These are phyloP conservation scores for Marvania coccoides DNA, from an alignment of 139 green algal species.

Conservation along the genomic window DNA sequence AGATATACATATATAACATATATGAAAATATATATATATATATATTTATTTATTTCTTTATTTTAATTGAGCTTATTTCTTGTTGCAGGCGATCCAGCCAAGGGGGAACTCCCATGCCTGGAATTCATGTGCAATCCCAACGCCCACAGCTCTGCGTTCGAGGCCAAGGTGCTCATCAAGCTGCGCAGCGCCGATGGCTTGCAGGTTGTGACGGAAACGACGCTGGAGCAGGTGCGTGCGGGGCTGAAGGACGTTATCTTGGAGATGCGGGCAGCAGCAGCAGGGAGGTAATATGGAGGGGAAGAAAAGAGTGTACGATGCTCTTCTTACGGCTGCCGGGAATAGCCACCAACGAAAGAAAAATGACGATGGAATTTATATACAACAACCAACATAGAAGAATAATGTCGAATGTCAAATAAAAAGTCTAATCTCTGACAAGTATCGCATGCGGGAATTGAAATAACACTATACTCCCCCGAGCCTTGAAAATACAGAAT, in stretches of 20 bases:
- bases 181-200: slow-evolving; percentile 37
- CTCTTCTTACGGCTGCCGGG: too few species aligned
- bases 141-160: slow-evolving; percentile 58
- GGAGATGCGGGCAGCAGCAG: neutral
- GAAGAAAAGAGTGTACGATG: too few species aligned
- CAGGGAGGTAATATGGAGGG: neutral
- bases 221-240: neutral
- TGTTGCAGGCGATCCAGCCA: slow-evolving; percentile 5
- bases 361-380: too few species aligned
- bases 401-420: too few species aligned
- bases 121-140: slow-evolving; percentile 82
- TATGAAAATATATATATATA: neutral
- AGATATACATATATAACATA: too few species aligned
- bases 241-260: neutral
- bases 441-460: too few species aligned
- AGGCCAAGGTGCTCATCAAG: slow-evolving; percentile 62
- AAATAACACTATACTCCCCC: too few species aligned
- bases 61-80: neutral
- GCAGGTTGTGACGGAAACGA: slow-evolving; percentile 32
- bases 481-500: too few species aligned
- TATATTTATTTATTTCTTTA: slow-evolving; percentile 1
- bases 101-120: slow-evolving; percentile 23
- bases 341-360: too few species aligned
- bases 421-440: too few species aligned
- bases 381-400: too few species aligned